Evolutionary conservation across 2,329 filamentous ascomycete species (phyloP), one percentile per base, ranked within the genome.

Genomic region (Arthrobotrys sinensis): DNA sequence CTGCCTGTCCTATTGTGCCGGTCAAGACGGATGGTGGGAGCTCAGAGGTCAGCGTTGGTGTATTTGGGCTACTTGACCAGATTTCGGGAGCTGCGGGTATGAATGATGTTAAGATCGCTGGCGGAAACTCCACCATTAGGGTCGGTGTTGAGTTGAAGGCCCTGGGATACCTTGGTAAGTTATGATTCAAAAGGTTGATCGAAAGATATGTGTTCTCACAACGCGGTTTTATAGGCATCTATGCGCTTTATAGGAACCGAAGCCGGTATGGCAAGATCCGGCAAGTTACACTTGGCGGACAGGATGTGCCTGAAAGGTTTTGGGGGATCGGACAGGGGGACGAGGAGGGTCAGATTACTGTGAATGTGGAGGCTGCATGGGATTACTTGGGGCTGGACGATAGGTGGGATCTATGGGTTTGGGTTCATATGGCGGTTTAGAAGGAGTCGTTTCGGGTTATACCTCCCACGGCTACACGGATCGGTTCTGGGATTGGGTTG

Each of bases 111-210:
- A 69, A 73, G 55, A 65, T 79, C 45, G 53, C 53, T 1, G 38
- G 52, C 12, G 57, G 34, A 21, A 50, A 67, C 19, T 69, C 68
- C 36, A 75, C 69, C 40, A 32, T 79, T 75, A 79, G 57, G 57
- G 55, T 75, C 38, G 69, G 70, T 43, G 69, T 68, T 28, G 70
- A 73, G 55, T 45, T 79, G 53, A 79, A 79, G 36, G 76, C 76
- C 19, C 48, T 79, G 32, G 76, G 76, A 16, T 36, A 67, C 34
- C 36, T 79, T 46, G 76, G 76, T 79, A 73, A 64, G 73, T 65
- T 52, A 14, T 4, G 50, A 7, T 16, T 2, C 12, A 34, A 16
- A 28, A 4, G 24, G 3, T 16, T 53, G 10, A 16, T 0, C 16
- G 24, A 5, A 21, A 16, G 12, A 34, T 4, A 4, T 4, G 12